These are phyloP conservation scores for Ascodesmis nigricans DNA, from an alignment of 495 filamentous ascomycete species.

Conservation along the genomic window DNA sequence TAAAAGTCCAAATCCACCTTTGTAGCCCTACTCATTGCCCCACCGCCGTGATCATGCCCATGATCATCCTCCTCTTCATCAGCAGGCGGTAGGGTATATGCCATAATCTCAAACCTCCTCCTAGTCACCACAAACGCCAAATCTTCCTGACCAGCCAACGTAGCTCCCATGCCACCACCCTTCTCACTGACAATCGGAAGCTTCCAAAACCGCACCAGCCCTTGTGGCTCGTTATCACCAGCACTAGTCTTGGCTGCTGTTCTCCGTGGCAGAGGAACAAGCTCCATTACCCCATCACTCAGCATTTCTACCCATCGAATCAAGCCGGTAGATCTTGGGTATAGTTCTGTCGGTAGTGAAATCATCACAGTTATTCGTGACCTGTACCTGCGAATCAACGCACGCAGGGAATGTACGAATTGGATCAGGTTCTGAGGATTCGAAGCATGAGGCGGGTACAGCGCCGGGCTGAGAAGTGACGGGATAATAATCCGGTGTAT, in stretches of 20 bases:
- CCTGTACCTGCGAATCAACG: constrained; percentile 45
- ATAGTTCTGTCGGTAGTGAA: constrained; percentile 59
- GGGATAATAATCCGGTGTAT: constrained; percentile 75
- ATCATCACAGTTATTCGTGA: constrained; percentile 48
- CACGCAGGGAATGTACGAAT: constrained; percentile 62
- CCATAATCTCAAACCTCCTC: constrained; percentile 62
- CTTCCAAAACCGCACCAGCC: constrained; percentile 59
- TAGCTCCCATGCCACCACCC: constrained; percentile 52
- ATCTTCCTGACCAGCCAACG: constrained; percentile 45
- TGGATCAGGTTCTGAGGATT: constrained; percentile 51
- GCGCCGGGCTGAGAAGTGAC: constrained; percentile 54
- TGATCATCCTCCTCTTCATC: constrained; percentile 55
- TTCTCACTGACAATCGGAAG: constrained; percentile 72
- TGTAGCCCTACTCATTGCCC: constrained; percentile 28
- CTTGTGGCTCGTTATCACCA: constrained; percentile 41
- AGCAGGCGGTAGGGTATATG: constrained; percentile 76
- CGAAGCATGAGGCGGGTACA: constrained; percentile 47
- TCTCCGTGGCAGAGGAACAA: constrained; percentile 48
- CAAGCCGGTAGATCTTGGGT: constrained; percentile 54
- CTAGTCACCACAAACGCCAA: constrained; percentile 74
- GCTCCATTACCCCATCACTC: constrained; percentile 66
- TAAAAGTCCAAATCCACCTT: constrained; percentile 58
- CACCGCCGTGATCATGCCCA: constrained; percentile 19
- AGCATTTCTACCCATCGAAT: constrained; percentile 76
- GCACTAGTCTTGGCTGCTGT: constrained; percentile 4